A percentile compares a stretch with the other conserved stretches of the same genome.
Conservation (phyloP, 805 yeast species). For the Brettanomyces sp. region DNA sequence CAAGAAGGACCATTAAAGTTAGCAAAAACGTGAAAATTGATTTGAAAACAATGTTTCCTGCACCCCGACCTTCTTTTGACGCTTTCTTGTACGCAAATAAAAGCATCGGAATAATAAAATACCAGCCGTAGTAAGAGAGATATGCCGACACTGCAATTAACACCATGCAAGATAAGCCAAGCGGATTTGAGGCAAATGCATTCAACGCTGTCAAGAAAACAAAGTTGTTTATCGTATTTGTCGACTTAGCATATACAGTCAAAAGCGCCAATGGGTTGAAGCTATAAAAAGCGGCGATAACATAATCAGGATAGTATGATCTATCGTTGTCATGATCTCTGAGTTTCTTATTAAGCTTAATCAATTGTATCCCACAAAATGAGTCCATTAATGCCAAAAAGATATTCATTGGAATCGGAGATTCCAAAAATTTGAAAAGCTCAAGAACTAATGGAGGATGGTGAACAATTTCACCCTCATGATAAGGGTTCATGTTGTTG, state of each 20-base stretch:
- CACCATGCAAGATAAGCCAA: conserved; percentile 34
- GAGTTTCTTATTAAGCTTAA: conserved; percentile 36
- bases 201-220: conserved; percentile 30
- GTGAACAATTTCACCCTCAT: conserved; percentile 74
- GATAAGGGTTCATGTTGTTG: conserved; percentile 53
- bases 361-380: conserved; percentile 44
- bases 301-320: conserved; percentile 8
- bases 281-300: conserved; percentile 43
- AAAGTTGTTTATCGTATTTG: conserved; percentile 50
- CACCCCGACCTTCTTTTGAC: neutral
- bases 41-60: conserved; percentile 11
- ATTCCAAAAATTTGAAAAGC: conserved; percentile 32
- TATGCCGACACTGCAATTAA: conserved; percentile 56
- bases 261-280: conserved; percentile 75
- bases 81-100: conserved; percentile 14
- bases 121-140: conserved; percentile 53
- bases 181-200: conserved; percentile 17
- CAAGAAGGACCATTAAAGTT: conserved; percentile 22
- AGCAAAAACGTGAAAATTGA: conserved; percentile 20
- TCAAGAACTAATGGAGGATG: conserved; percentile 71
- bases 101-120: conserved; percentile 50
- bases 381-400: conserved; percentile 55
- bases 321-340: conserved; percentile 6
- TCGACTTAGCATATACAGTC: conserved; percentile 60
- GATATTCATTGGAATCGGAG: conserved; percentile 12